Evolutionary conservation across 2,329 filamentous ascomycete genomes (phyloP), one percentile per base, ranked within the genome.

Genomic region (Apiospora marii): DNA sequence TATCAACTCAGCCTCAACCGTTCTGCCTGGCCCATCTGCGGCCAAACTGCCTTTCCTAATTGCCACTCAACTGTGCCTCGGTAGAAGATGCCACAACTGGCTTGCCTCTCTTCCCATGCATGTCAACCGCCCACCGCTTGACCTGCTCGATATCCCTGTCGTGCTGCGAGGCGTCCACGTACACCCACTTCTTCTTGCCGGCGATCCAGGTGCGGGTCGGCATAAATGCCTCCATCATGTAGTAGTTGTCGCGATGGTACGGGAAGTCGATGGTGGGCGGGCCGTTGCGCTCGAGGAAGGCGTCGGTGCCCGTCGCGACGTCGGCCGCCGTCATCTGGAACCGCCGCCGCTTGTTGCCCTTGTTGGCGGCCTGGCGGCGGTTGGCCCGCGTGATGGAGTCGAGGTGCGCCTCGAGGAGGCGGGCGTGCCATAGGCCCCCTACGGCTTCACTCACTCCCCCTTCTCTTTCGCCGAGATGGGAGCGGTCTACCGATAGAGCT

Each of bases 201-300:
- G 82, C 82, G 68, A 80, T 84, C 89, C 89, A 91, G 67, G 84
- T 85, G 30, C 89, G 83, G 74, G 88, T 88, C 0, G 89, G 89
- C 68, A 91, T 76, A 74, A 88, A 91, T 0, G 86, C 87, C 77
- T 90, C 84, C 41, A 91, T 82, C 82, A 88, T 85, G 76, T 91
- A 89, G 76, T 91, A 91, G 67, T 87, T 85, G 72, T 91, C 89
- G 30, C 89, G 81, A 69, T 87, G 84, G 71, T 84, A 89, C 0
- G 88, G 88, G 14, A 89, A 85, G 70, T 90, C 87, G 14, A 86
- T 76, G 0, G 85, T 87, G 0, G 84, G 83, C 4, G 87, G 88
- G 0, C 89, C 89, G 30, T 82, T 83, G 22, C 86, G 81, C 27
- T 83, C 81, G 16, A 91, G 78, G 71, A 90, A 91, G 0, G 72